Evolutionary conservation across 345 rosid species (phyloP).

Genomic region (Lagerstroemia speciosa): DNA sequence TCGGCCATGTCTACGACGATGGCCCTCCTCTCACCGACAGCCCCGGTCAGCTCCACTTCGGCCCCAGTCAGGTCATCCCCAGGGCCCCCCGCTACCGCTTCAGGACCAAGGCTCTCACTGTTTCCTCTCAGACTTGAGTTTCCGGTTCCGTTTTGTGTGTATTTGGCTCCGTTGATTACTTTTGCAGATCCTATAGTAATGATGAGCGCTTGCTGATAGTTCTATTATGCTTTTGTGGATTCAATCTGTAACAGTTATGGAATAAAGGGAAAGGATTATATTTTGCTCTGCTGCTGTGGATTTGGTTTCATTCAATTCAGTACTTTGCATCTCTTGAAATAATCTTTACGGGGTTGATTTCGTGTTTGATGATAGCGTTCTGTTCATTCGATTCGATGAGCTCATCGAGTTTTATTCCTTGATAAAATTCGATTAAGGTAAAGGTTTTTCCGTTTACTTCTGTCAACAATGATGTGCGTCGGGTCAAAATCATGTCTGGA

Average conservation of each 20-base stretch:
- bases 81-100: constrained; percentile 69
- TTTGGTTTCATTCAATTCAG: not conserved
- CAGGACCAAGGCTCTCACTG: constrained; percentile 54
- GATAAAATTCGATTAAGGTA: not conserved
- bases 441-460: not conserved
- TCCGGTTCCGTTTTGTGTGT: not conserved
- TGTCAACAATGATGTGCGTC: not conserved
- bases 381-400: not conserved
- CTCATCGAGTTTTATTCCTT: not conserved
- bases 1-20: constrained; percentile 74
- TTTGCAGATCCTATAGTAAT: not conserved
- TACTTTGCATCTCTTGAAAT: not conserved
- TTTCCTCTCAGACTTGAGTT: constrained; percentile 49
- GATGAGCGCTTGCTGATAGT: not conserved
- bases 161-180: not conserved
- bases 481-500: not conserved
- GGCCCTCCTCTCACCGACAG: constrained; percentile 65
- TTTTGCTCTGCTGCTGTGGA: not conserved
- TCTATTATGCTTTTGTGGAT: not conserved
- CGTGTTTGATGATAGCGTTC: not conserved
- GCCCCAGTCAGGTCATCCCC: constrained; percentile 79
- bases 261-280: not conserved
- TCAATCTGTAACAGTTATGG: not conserved
- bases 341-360: not conserved
- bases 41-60: constrained; percentile 64